Base-by-base conservation (phyloP, 2,329 filamentous ascomycete species). In the Diaporthe citriasiana region DNA sequence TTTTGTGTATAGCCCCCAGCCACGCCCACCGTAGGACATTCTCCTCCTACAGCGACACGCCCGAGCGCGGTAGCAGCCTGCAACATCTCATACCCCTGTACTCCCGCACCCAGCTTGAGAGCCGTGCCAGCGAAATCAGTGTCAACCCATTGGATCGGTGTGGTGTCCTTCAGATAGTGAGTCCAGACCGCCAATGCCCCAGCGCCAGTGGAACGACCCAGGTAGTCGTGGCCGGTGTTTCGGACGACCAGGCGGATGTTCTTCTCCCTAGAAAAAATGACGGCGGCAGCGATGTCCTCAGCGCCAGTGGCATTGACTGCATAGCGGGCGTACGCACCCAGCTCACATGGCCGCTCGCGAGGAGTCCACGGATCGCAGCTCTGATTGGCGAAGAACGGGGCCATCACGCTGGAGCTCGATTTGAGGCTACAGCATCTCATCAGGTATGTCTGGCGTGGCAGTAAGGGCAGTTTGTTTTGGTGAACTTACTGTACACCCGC, bases 31-130 rank as follows among this genome's bases (percentile, higher is more conserved):
- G 85, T 88, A 75, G 76, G 68, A 38, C 74, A 75, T n/a, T 75
- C 74, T 51, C 72, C 74, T 3, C 47, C 33, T 70, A 59, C 79
- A 75, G 65, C 78, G 75, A 82, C 63, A 71, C 87, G 82, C 0
- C 86, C 86, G 38, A 85, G 79, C 22, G 83, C 81, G 13, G 85
- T 79, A 2, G 86, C 87, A 57, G 84, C 85, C 38, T 85, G 84
- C 75, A 90, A 88, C 4, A 88, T 80, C 75, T 91, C 88, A 65
- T 82, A 83, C 2, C 85, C 87, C 73, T 89, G 85, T 3, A 90
- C 85, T 70, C 89, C 89, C 15, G 88, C 86, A 0, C 88, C 89
- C 19, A 89, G 80, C 78, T 88, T 90, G 76, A 90, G 84, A 0
- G 89, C 89, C 1, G 85, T 81, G 0, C 88, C 88, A 2, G 76